Percentiles rank a stretch among this genome's conserved stretches.
phyloP scores from a whole-genome alignment of 1,139 yeast genomes.

The Scheffersomyces stambukii region DNA sequence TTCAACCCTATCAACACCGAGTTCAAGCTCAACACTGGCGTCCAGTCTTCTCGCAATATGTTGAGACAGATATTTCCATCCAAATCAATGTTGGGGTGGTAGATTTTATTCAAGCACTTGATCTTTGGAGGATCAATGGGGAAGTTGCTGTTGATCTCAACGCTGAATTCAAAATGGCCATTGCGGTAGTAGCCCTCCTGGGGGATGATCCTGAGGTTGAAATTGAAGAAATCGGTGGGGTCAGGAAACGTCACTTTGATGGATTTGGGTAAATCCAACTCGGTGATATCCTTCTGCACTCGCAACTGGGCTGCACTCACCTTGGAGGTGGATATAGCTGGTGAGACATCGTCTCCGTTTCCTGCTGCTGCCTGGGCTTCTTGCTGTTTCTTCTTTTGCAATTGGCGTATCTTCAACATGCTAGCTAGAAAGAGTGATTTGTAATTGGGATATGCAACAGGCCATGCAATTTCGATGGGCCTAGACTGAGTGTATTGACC shows the following conservation, averaged over 20 bases:
- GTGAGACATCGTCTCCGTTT: constrained; percentile 8
- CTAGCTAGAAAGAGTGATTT: no score
- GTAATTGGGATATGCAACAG: no score
- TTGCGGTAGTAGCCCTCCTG: constrained; percentile 74
- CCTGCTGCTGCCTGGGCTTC: constrained; percentile 25
- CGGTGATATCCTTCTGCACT: constrained; percentile 61
- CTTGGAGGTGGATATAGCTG: constrained; percentile 12
- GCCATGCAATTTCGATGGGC: no score
- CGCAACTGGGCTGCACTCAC: constrained; percentile 53
- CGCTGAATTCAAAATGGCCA: constrained; percentile 66
- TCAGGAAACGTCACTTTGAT: constrained; percentile 56
- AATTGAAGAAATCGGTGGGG: constrained; percentile 55
- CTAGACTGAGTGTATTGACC: no score
- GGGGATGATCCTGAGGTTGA: constrained; percentile 61
- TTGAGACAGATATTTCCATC: constrained; percentile 91
- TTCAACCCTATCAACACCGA: constrained; percentile 81
- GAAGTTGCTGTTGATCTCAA: constrained; percentile 64
- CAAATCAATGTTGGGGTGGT: constrained; percentile 90
- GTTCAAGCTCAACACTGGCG: constrained; percentile 83
- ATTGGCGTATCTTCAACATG: constrained; percentile 53
- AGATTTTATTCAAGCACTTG: constrained; percentile 64
- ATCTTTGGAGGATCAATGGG: constrained; percentile 95
- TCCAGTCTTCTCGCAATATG: constrained; percentile 92
- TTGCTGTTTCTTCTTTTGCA: constrained; percentile 56
- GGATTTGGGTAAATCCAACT: constrained; percentile 63